A percentile compares a stretch with the other conserved stretches of the same genome.
Evolutionary conservation across 768 basidiomycete genomes (phyloP).

Genomic region (Podaxis sp.): DNA sequence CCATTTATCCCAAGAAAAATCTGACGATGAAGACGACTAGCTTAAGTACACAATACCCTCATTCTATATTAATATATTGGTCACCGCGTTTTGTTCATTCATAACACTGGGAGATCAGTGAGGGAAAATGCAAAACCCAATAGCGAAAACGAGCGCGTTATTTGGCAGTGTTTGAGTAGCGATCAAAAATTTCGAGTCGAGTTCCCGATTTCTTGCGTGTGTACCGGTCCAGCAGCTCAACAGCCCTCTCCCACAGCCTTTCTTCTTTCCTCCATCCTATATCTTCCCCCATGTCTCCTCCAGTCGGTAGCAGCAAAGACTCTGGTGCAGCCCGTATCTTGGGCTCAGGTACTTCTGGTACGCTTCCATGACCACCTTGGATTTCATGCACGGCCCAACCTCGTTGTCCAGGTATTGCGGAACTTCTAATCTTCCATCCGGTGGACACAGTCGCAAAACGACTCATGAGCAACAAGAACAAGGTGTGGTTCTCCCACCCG

Average conservation of each 20-base stretch:
- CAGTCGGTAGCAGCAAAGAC: conserved; percentile 65
- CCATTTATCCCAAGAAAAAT: conserved; percentile 19
- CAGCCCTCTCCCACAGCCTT: background rate
- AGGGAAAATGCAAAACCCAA: conserved; percentile 6
- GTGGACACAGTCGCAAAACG: conserved; percentile 99
- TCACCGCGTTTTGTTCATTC: background rate
- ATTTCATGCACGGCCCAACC: conserved; percentile 2
- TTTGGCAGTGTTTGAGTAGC: conserved; percentile 9
- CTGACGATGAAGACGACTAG: conserved; percentile 23
- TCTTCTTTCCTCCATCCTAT: background rate
- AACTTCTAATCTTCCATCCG: conserved; percentile 93
- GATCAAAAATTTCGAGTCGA: conserved; percentile 10
- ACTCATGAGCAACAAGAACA: conserved; percentile 95
- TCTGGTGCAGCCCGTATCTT: conserved; percentile 88
- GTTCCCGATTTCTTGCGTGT: conserved; percentile 10
- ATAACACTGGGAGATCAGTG: no score
- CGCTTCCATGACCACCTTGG: conserved; percentile 22
- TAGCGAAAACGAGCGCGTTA: conserved; percentile 17
- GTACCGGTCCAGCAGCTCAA: background rate
- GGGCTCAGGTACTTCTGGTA: conserved; percentile 92
- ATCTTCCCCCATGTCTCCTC: conserved; percentile 37
- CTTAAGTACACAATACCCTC: background rate
- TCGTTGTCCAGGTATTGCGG: conserved; percentile 73
- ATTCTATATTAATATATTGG: background rate
- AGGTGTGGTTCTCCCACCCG: conserved; percentile 40